Evolutionary conservation across 345 rosid species (phyloP), one percentile per base, ranked within the genome.

Genomic region (Camelina hispida): DNA sequence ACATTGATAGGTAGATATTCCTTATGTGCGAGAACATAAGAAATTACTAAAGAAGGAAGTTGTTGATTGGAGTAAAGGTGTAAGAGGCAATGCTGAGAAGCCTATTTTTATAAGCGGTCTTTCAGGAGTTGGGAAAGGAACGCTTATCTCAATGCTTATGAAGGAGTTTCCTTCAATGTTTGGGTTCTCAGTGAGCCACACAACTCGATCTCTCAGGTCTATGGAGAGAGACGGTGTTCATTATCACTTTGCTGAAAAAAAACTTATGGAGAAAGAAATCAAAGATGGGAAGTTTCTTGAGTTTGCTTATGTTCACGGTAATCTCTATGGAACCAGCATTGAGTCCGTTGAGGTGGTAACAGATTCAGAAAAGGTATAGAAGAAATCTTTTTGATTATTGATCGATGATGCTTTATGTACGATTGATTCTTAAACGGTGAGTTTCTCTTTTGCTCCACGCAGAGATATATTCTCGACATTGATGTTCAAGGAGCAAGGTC

Each of bases 121-220:
- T 69, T 93, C 96, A 28, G 94, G 96, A 14, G 97, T 93, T 14
- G 97, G 98, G 3, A 93, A 93, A 82, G 96, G 97, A 62, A 93
- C 97, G 20, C 72, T 91, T 34, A 91, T 86, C 74, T 48, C 87
- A 22, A 85, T 80, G 86, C 96, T 93, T 40, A 86, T 77, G 98
- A 64, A 81, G 80, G 96, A 93, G 82, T 93, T 86, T 68, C 96
- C 96, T 32, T 81, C 81, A 66, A 79, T 83, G 87, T 93, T 89
- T 79, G 98, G 96, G 4, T 89, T 91, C 80, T 91, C 97, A 4
- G 91, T 89, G 46, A 93, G 97, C 85, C 97, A 91, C 79, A 91
- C 98, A 9, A 91, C 96, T 77, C 86, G 96, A 50, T 84, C 89
- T 40, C 90, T 93, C 1, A 86, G 98, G 78, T 47, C 1, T 77